Evolutionary conservation across 305 asterid genomes (phyloP).

Genomic region (Withania somnifera): DNA sequence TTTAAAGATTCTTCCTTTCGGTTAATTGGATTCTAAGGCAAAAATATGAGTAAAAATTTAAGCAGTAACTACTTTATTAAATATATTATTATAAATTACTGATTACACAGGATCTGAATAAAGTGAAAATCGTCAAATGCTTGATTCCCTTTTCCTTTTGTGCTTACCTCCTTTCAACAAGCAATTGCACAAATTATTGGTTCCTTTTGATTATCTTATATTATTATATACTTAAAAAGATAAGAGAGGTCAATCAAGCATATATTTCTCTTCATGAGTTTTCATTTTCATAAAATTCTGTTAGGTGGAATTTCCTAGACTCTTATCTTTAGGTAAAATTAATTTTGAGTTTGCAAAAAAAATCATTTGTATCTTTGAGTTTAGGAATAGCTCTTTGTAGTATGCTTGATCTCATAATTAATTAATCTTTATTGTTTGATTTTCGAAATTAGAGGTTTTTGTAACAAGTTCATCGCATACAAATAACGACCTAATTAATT

Average conservation of each 20-base stretch:
- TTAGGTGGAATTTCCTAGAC: not conserved
- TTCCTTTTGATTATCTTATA: not conserved
- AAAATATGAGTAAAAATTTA: conserved; percentile 8
- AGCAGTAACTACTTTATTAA: conserved; percentile 3
- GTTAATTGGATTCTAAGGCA: conserved; percentile 21
- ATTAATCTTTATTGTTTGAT: not conserved
- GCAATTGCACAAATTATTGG: not conserved
- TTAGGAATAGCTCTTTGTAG: not conserved
- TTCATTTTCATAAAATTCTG: not conserved
- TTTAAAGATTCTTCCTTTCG: conserved; percentile 13
- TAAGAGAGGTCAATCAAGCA: conserved; percentile 1
- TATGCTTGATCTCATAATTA: not conserved
- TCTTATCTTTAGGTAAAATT: not conserved
- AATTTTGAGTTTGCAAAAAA: not conserved
- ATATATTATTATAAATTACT: conserved; percentile 10
- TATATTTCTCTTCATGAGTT: not conserved
- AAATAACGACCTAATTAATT: not conserved
- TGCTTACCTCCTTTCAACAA: conserved; percentile 1
- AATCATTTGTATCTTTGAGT: not conserved
- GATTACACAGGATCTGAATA: not conserved
- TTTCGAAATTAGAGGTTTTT: not conserved
- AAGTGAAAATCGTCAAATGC: conserved; percentile 18
- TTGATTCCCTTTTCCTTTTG: conserved; percentile 26
- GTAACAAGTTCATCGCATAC: not conserved
- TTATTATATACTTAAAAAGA: not conserved